Evolutionary conservation across 2,329 filamentous ascomycete genomes (phyloP).

Genomic region (Akanthomyces uredinophilus): DNA sequence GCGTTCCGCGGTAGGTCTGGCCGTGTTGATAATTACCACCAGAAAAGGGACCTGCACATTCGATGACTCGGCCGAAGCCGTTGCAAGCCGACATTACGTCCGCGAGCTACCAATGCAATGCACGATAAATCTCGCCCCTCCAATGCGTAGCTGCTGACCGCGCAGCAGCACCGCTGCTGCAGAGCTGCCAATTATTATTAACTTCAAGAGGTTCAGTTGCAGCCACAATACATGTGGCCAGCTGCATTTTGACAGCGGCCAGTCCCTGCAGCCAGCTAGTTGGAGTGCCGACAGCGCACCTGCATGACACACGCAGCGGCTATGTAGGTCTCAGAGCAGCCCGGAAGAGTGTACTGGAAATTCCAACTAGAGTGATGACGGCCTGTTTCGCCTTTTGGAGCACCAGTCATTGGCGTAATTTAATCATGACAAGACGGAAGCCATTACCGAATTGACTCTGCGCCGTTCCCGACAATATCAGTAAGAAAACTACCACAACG

Average conservation of each 20-base stretch:
- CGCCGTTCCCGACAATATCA: background rate
- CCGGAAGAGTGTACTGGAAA: background rate
- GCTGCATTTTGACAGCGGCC: background rate
- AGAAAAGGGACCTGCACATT: background rate
- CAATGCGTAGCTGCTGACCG: background rate
- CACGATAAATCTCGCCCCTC: conserved; percentile 10
- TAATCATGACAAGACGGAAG: background rate
- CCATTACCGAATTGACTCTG: background rate
- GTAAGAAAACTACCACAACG: background rate
- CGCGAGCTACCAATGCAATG: conserved; percentile 4
- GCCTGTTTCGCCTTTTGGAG: background rate
- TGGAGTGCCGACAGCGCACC: conserved; percentile 29
- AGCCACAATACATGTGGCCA: conserved; percentile 3
- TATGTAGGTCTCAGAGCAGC: conserved; percentile 31
- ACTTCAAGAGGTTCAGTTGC: background rate
- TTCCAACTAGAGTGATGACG: background rate
- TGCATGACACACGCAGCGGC: conserved; percentile 38
- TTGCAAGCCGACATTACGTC: conserved; percentile 1
- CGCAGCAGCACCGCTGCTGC: background rate
- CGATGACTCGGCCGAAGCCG: conserved; percentile 8
- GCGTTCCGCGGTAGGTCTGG: background rate
- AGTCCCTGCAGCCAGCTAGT: conserved; percentile 11
- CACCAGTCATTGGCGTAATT: background rate
- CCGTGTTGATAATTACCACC: background rate
- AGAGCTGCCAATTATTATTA: background rate